Percentiles rank a stretch among this genome's conserved stretches.
Conservation (phyloP, 176 grass and related monocot species). For the Aegilops tauschii region DNA sequence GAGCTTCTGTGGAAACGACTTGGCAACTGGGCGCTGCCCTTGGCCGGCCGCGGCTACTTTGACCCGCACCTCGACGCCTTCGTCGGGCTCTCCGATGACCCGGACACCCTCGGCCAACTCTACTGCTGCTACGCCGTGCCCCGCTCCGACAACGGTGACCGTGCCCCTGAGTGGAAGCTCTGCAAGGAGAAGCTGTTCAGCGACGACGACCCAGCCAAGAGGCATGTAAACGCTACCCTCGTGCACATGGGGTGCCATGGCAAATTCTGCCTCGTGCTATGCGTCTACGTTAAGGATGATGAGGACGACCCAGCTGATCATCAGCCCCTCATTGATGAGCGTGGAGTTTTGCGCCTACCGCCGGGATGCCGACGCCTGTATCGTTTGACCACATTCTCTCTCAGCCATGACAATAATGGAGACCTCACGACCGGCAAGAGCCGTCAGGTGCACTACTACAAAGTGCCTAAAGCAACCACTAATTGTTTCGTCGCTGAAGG, state of each 20-base stretch:
- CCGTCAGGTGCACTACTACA: no score
- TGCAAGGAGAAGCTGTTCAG: constrained; percentile 1
- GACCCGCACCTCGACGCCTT: background rate
- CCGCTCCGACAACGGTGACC: no score
- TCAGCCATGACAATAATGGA: no score
- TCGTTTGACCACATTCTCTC: no score
- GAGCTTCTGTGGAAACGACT: background rate
- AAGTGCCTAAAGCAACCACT: no score
- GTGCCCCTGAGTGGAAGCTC: background rate
- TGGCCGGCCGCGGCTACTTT: background rate
- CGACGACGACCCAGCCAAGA: background rate
- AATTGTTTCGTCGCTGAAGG: no score
- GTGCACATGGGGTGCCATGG: background rate
- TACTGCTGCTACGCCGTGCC: background rate
- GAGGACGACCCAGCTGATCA: no score
- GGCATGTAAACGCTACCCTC: background rate
- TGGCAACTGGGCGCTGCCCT: background rate
- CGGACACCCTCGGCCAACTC: background rate
- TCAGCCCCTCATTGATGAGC: no score
- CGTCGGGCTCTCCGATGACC: background rate
- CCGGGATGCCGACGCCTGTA: no score
- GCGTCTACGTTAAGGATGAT: background rate
- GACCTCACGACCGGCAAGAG: no score
- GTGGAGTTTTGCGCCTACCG: no score
- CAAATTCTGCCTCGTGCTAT: constrained; percentile 11